Evolutionary conservation across 352 stramenopile species (phyloP).

Genomic region (Pilasporangium apinafurcum): DNA sequence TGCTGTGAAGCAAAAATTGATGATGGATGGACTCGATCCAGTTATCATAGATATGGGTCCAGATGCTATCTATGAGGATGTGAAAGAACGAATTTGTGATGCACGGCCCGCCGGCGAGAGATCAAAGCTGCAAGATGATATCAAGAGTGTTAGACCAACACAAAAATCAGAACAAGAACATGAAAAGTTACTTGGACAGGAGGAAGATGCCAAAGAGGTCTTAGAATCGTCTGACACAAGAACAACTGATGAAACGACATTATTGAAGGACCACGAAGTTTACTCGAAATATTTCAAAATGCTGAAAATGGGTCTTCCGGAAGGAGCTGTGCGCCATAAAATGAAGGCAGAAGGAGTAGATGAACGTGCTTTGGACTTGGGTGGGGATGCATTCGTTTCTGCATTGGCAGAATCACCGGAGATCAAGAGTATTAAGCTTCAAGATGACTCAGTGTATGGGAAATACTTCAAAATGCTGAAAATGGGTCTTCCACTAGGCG

Average conservation of each 20-base stretch:
- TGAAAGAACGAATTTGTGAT: conserved; percentile 41
- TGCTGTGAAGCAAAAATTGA: conserved; percentile 89
- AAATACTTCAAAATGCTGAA: conserved; percentile 95
- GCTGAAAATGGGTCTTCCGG: conserved; percentile 85
- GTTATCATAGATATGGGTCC: conserved; percentile 54
- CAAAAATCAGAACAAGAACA: conserved; percentile 1
- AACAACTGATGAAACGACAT: conserved; percentile 1
- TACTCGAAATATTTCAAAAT: conserved; percentile 92
- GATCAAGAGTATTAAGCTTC: conserved; percentile 27
- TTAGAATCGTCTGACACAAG: conserved; percentile 1
- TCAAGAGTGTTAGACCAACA: conserved; percentile 37
- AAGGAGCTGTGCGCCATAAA: conserved; percentile 81
- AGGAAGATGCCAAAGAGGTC: too few relatives aligned
- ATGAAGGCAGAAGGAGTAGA: conserved; percentile 58
- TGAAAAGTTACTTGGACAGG: too few relatives aligned
- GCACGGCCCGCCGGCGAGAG: conserved; percentile 4
- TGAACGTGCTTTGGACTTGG: conserved; percentile 48
- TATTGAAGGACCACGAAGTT: conserved; percentile 38
- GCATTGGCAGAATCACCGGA: conserved; percentile 13
- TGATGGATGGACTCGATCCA: conserved; percentile 84
- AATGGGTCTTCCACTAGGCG: conserved; percentile 81
- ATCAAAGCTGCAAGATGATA: conserved; percentile 54
- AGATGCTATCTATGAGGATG: conserved; percentile 53
- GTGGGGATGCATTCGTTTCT: conserved; percentile 36
- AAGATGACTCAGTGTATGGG: conserved; percentile 52